Evolutionary conservation across 768 basidiomycete species (phyloP).

Genomic region (Lentinus tigrinus): DNA sequence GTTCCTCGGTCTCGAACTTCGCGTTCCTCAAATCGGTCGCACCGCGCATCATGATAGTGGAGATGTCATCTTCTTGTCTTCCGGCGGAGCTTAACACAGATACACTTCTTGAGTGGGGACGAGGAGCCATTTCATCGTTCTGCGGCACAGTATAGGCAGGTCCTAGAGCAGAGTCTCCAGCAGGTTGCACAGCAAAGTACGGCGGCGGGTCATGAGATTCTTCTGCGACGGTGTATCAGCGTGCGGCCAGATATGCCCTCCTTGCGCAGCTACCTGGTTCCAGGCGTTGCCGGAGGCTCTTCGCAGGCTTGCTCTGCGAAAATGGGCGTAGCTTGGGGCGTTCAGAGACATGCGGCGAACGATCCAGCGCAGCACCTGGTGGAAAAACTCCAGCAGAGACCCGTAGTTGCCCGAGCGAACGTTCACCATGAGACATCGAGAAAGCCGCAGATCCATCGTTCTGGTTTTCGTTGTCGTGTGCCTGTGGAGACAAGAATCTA

Average conservation of each 20-base stretch:
- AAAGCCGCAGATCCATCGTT: neutral
- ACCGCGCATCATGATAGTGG: conserved; percentile 30
- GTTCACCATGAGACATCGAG: neutral
- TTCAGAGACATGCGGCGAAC: neutral
- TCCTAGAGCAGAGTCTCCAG: neutral
- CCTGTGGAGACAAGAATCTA: neutral
- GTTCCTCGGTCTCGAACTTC: conserved; percentile 26
- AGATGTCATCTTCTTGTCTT: conserved; percentile 27
- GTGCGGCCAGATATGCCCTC: neutral
- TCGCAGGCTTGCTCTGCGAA: conserved; percentile 6
- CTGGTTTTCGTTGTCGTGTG: neutral
- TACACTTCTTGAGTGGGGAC: conserved; percentile 21
- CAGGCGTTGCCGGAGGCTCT: conserved; percentile 21
- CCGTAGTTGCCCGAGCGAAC: neutral
- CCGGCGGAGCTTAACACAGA: conserved; percentile 22
- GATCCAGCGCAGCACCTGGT: neutral
- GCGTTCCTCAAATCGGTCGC: conserved; percentile 25
- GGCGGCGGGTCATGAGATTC: neutral
- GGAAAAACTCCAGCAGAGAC: neutral
- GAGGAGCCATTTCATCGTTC: neutral
- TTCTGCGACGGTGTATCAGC: neutral
- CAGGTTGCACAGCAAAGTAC: neutral
- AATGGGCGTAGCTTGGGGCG: neutral
- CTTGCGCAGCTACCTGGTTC: conserved; percentile 3
- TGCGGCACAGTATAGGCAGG: neutral